These are phyloP conservation scores for Boletus tylopilopsis DNA, from an alignment of 768 basidiomycete genomes.

Conservation along the genomic window DNA sequence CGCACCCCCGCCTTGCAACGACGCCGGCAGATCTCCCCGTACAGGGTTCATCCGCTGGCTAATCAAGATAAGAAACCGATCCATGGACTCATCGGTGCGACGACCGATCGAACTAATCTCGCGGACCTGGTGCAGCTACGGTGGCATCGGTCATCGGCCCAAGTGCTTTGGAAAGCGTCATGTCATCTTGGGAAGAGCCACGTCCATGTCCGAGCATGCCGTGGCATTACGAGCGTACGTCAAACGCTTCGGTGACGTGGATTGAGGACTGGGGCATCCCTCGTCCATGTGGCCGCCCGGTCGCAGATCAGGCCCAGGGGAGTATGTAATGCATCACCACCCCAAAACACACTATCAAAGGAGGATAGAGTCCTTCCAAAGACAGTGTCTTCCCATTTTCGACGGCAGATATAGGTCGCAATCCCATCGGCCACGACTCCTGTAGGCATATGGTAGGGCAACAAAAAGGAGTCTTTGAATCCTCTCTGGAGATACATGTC, in stretches of 20 bases:
- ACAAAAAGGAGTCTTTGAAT: neutral
- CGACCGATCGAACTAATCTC: neutral
- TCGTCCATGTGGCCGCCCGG: neutral
- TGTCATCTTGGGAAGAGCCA: neutral
- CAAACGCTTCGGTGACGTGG: neutral
- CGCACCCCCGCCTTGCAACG: neutral
- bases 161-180: neutral
- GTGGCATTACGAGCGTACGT: neutral
- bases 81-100: neutral
- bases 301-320: slow-evolving; percentile 9
- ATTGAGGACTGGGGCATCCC: too few relatives aligned
- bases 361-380: neutral
- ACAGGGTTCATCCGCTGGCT: neutral
- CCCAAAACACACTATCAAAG: neutral
- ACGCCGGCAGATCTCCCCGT: neutral
- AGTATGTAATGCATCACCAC: neutral
- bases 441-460: neutral
- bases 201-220: neutral
- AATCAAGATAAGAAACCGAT: slow-evolving; percentile 1
- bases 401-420: too few relatives aligned
- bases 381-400: neutral
- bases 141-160: neutral
- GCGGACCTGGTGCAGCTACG: neutral
- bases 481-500: neutral
- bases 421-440: neutral